These are phyloP conservation scores for Termitomyces eurrhizus DNA, from an alignment of 768 basidiomycete species.

Conservation along the genomic window DNA sequence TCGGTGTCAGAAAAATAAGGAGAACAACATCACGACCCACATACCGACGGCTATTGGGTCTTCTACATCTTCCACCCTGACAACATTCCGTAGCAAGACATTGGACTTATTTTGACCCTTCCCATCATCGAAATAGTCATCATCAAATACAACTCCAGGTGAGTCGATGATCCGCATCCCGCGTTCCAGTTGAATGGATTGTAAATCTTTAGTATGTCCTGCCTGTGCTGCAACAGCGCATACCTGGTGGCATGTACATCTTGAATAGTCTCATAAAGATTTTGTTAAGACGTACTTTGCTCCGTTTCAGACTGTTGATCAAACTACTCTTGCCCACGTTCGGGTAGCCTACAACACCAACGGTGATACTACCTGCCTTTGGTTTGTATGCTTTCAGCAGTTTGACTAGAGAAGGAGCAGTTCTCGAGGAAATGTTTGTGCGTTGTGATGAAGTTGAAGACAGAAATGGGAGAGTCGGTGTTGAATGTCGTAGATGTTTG, in stretches of 20 bases:
- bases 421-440: conserved; percentile 73
- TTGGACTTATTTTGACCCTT: conserved; percentile 52
- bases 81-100: conserved; percentile 80
- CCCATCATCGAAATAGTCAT: conserved; percentile 41
- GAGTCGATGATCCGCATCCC: conserved; percentile 92
- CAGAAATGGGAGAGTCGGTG: conserved; percentile 91
- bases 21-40: conserved; percentile 22
- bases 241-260: conserved; percentile 41
- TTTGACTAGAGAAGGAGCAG: conserved; percentile 72
- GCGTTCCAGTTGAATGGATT: conserved; percentile 89
- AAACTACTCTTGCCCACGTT: conserved; percentile 96
- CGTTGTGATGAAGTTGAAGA: conserved; percentile 74
- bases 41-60: conserved; percentile 88
- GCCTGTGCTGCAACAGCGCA: conserved; percentile 94
- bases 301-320: conserved; percentile 88
- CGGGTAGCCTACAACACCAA: conserved; percentile 94
- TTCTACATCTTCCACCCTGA: conserved; percentile 86
- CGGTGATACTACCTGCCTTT: conserved; percentile 65
- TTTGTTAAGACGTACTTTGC: conserved; percentile 49
- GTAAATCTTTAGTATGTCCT: conserved; percentile 89
- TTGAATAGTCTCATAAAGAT: not conserved
- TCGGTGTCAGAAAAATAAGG: not conserved
- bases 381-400: conserved; percentile 83
- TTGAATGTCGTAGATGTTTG: conserved; percentile 85
- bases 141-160: conserved; percentile 96